Evolutionary conservation across 257 asterid genomes (phyloP), one percentile per base, ranked within the genome.

Genomic region (Handroanthus guayacan): DNA sequence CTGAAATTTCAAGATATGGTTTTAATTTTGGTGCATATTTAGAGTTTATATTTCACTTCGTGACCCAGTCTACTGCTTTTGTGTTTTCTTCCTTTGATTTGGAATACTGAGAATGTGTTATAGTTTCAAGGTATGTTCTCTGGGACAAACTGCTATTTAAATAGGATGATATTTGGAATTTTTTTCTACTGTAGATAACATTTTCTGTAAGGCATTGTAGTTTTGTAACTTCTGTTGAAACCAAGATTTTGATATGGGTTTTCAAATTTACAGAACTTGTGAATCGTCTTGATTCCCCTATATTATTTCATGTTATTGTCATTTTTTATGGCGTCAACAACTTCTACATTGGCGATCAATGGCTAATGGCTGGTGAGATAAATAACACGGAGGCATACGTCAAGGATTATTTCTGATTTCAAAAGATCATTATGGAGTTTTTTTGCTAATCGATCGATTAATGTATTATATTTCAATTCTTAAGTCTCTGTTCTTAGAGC

Each of bases 121-220:
- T 51, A 6, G 14, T 56, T 9, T 68, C 57, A 11, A 44, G 60
- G 14, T 11, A 43, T 47, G 20, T 20, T 3, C n/a, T 25, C 2
- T 61, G 60, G 20, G 37, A 38, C 5, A 7, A 20, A n/a, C 3
- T 60, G 69, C 18, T 8, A 6, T 36, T 20, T 1, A 25, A 18
- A 47, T 17, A 47, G 31, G 66, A 14, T 61, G 70, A 75, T 47
- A 4, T 2, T 56, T 20, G 74, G 34, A 47, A 11, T 47, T 43
- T 4, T 43, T 25, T 25, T 25, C 31, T 25, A 25, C 31, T 25
- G 31, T 25, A 25, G 31, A 25, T 25, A 25, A 25, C 31, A 25
- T 25, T 25, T 67, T 17, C 38, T 69, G 81, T 69, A 36, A 61
- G 9, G 69, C 68, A 25, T 25, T 25, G 31, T 25, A 25, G 31